Conservation (phyloP, 192 early-diverging fungal genomes). For the Linnemannia elongata region DNA sequence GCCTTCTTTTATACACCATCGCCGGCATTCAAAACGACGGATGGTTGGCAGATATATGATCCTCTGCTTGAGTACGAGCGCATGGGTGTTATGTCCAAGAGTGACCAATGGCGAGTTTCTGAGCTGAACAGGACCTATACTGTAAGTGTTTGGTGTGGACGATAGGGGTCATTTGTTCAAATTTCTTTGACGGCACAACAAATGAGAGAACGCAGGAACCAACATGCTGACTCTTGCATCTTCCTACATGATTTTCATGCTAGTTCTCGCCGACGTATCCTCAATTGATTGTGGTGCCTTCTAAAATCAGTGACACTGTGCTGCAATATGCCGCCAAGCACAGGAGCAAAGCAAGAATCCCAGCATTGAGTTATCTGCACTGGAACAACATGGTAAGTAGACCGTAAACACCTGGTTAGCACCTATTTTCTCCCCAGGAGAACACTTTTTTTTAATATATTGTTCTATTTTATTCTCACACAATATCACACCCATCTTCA, state of each 20-base stretch:
- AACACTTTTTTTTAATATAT: neutral
- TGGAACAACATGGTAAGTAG: slow-evolving; percentile 75
- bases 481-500: slow-evolving; percentile 4
- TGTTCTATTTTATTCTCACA: neutral
- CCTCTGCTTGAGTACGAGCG: slow-evolving; percentile 83
- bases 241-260: slow-evolving; percentile 8
- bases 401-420: neutral
- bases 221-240: slow-evolving; percentile 4
- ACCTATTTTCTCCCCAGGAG: neutral
- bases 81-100: slow-evolving; percentile 81
- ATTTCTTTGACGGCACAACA: neutral
- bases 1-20: slow-evolving; percentile 78
- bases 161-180: neutral
- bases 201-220: slow-evolving; percentile 4
- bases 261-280: slow-evolving; percentile 95
- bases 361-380: slow-evolving; percentile 92
- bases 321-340: slow-evolving; percentile 91
- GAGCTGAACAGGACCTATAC: slow-evolving; percentile 80
- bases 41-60: slow-evolving; percentile 85
- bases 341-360: slow-evolving; percentile 91
- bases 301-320: slow-evolving; percentile 90
- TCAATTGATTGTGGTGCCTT: slow-evolving; percentile 81
- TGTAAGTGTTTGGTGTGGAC: slow-evolving; percentile 54
- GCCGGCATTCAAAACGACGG: slow-evolving; percentile 51
- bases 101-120: slow-evolving; percentile 84